Evolutionary conservation across 129 eudicot genomes (phyloP).

Genomic region (Tagetes erecta): DNA sequence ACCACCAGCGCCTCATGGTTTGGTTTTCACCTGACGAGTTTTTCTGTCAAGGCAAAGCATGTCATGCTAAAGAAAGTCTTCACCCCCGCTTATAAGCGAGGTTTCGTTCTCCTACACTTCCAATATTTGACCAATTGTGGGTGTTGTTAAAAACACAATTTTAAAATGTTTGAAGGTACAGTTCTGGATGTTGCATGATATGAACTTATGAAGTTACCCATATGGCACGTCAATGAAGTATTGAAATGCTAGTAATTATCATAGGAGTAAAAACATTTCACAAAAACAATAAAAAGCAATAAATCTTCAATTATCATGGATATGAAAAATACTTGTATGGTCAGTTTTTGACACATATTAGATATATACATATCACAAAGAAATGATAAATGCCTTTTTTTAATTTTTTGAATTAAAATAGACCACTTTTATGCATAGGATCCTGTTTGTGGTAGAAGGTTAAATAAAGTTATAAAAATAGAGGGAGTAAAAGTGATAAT

Average conservation of each 20-base stretch:
- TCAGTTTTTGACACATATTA: conserved; percentile 1
- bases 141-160: too few species aligned
- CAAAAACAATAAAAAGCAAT: not conserved
- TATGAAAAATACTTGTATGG: not conserved
- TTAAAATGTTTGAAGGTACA: not conserved
- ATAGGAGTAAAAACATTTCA: not conserved
- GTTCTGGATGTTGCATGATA: not conserved
- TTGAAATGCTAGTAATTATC: not conserved
- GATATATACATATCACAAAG: not conserved
- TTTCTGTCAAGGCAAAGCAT: too few species aligned
- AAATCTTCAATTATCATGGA: not conserved
- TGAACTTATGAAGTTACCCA: not conserved
- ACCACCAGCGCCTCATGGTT: too few species aligned
- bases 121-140: too few species aligned
- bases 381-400: not conserved
- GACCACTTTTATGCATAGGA: conserved; percentile 31
- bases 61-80: too few species aligned
- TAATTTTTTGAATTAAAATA: not conserved
- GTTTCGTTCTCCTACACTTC: too few species aligned
- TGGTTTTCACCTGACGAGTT: too few species aligned
- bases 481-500: conserved; percentile 17
- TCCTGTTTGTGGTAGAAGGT: not conserved
- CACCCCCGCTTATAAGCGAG: too few species aligned
- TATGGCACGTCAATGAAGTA: not conserved
- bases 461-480: not conserved